A percentile compares a stretch with the other conserved stretches of the same genome.
Conservation (phyloP, 257 asterid genomes). For the Anisodus acutangulus region DNA sequence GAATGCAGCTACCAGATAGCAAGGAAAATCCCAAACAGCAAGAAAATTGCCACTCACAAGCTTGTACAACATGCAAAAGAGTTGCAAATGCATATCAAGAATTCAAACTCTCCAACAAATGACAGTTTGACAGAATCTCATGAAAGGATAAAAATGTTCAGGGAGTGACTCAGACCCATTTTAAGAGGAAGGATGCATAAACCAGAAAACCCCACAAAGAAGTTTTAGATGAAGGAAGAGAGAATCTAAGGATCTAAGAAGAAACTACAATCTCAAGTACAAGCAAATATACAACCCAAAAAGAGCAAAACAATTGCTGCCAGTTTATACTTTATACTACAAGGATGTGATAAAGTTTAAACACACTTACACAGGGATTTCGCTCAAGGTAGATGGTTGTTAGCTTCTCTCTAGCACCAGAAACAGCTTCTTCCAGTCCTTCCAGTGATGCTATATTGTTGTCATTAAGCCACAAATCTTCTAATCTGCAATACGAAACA, state of each 20-base stretch:
- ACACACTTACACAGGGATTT: conserved; percentile 82
- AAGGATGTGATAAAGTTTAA: conserved; percentile 1
- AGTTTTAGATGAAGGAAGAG: background rate
- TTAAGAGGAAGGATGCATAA: conserved; percentile 1
- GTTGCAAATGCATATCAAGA: too few relatives aligned
- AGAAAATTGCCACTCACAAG: too few relatives aligned
- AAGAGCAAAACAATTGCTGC: conserved; percentile 2
- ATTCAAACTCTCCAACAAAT: background rate
- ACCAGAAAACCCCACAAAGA: background rate
- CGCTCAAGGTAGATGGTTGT: conserved; percentile 96
- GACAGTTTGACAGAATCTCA: conserved; percentile 14
- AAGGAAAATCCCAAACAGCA: too few relatives aligned
- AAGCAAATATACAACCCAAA: conserved; percentile 13
- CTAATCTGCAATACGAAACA: conserved; percentile 60
- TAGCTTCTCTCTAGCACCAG: conserved; percentile 69
- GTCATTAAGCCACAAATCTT: conserved; percentile 98
- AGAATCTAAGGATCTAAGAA: background rate
- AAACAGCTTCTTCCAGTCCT: conserved; percentile 68
- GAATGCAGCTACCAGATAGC: too few relatives aligned
- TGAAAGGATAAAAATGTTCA: background rate
- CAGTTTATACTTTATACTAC: conserved; percentile 15
- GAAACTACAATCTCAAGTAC: conserved; percentile 9
- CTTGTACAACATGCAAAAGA: too few relatives aligned
- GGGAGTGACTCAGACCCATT: background rate
- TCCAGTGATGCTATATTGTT: conserved; percentile 75